Conservation (phyloP, 306 rosid genomes). For the Malus sieversii region DNA sequence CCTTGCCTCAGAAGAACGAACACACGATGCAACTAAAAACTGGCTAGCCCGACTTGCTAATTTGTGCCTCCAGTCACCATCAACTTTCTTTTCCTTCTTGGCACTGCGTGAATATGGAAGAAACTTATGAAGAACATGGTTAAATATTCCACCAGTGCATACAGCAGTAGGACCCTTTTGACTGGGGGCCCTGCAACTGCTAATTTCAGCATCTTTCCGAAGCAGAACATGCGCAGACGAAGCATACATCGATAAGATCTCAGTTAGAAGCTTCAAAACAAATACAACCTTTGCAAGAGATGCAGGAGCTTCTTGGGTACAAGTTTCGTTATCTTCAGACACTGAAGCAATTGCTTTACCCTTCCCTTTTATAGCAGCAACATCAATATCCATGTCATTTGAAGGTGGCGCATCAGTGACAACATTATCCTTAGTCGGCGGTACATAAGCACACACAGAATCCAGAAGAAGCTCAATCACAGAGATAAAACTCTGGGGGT, state of each 20-base stretch:
- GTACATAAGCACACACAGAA: slow-evolving; percentile 56
- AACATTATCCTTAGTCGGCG: slow-evolving; percentile 57
- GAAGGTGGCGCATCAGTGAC: slow-evolving; percentile 43
- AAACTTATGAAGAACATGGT: slow-evolving; percentile 72
- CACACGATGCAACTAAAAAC: slow-evolving; percentile 86
- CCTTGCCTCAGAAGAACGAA: slow-evolving; percentile 94
- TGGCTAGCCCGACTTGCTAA: slow-evolving; percentile 85
- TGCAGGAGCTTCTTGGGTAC: slow-evolving; percentile 67
- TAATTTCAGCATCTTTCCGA: slow-evolving; percentile 78
- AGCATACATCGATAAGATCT: slow-evolving; percentile 76
- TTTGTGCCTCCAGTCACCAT: slow-evolving; percentile 97
- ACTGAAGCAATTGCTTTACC: slow-evolving; percentile 71
- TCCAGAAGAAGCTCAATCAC: slow-evolving; percentile 90
- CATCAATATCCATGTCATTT: slow-evolving; percentile 86
- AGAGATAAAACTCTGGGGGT: slow-evolving; percentile 62
- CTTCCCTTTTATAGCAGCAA: slow-evolving; percentile 66
- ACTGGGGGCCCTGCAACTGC: slow-evolving; percentile 44
- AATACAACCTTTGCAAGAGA: slow-evolving; percentile 85
- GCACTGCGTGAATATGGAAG: slow-evolving; percentile 58
- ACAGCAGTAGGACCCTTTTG: slow-evolving; percentile 43
- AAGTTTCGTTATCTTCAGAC: slow-evolving; percentile 49
- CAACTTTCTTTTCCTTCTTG: slow-evolving; percentile 77
- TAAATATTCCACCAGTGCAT: slow-evolving; percentile 64
- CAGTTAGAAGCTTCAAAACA: slow-evolving; percentile 76
- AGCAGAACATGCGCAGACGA: slow-evolving; percentile 83